Percentiles rank a stretch among this genome's conserved stretches.
These are phyloP conservation scores for Syncephalastrum racemosum DNA, from an alignment of 371 early-diverging fungal genomes.

Conservation along the genomic window DNA sequence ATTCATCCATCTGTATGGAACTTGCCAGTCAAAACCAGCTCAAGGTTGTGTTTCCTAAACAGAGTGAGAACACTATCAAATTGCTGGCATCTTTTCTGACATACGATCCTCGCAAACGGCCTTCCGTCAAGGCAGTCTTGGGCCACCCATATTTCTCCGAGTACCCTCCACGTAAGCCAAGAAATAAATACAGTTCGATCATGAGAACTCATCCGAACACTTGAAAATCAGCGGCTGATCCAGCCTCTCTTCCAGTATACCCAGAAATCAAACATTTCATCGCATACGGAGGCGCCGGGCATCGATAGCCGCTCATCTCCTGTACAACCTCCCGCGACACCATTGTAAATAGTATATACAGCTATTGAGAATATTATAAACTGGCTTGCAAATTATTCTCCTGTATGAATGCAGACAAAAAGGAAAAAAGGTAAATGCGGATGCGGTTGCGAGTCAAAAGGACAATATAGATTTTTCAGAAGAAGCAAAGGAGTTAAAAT, in stretches of 20 bases:
- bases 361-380: too few relatives aligned
- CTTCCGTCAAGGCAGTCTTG: conserved; percentile 73
- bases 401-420: too few relatives aligned
- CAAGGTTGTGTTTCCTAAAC: conserved; percentile 58
- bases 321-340: too few relatives aligned
- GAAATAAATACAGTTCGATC: background rate
- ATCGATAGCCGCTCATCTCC: too few relatives aligned
- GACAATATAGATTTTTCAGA: conserved; percentile 24
- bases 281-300: too few relatives aligned
- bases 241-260: conserved; percentile 63
- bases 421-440: too few relatives aligned
- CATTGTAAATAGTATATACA: too few relatives aligned
- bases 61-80: conserved; percentile 61
- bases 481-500: conserved; percentile 33
- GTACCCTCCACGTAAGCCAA: conserved; percentile 46
- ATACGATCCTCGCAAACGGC: conserved; percentile 76
- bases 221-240: conserved; percentile 46
- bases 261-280: conserved; percentile 60
- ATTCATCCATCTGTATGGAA: background rate
- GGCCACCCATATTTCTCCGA: conserved; percentile 79
- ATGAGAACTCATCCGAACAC: background rate
- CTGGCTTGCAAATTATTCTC: too few relatives aligned
- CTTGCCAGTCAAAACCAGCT: conserved; percentile 55
- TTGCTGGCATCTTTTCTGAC: conserved; percentile 78
- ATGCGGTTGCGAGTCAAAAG: too few relatives aligned